Evolutionary conservation across 768 basidiomycete genomes (phyloP).

Genomic region (Tulasnella sp.): DNA sequence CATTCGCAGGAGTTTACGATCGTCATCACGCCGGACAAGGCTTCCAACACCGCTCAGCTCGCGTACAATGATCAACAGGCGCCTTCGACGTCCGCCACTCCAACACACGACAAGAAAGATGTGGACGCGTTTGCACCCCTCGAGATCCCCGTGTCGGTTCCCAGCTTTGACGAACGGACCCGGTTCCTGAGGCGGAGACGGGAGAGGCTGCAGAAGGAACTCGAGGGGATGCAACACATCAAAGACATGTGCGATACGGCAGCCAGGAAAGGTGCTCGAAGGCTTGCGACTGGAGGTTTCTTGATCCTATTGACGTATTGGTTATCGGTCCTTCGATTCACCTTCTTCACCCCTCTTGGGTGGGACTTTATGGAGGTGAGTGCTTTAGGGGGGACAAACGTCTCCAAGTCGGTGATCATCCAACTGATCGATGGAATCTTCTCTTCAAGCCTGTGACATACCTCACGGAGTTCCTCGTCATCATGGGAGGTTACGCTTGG

Average conservation of each 20-base stretch:
- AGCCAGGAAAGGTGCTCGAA: constrained; percentile 44
- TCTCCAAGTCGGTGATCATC: not conserved
- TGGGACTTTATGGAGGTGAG: constrained; percentile 29
- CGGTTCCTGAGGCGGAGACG: constrained; percentile 39
- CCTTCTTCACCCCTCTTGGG: constrained; percentile 44
- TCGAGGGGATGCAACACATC: constrained; percentile 41
- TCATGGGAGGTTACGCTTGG: constrained; percentile 53
- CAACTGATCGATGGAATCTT: not conserved
- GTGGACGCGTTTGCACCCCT: constrained; percentile 18
- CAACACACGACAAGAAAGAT: not conserved
- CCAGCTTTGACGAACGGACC: constrained; percentile 52
- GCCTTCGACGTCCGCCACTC: not conserved
- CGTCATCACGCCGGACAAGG: constrained; percentile 28
- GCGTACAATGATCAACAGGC: not conserved
- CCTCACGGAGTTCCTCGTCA: constrained; percentile 48
- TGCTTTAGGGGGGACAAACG: not conserved
- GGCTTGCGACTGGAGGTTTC: constrained; percentile 48
- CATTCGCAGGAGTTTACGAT: constrained; percentile 44
- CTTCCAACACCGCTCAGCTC: constrained; percentile 3
- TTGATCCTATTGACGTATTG: constrained; percentile 52
- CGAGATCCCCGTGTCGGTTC: constrained; percentile 43
- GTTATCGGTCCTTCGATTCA: constrained; percentile 50
- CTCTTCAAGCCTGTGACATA: constrained; percentile 42
- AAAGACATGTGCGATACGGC: constrained; percentile 46
- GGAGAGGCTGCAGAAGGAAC: constrained; percentile 32